Evolutionary conservation across 768 basidiomycete species (phyloP), one percentile per base, ranked within the genome.

Genomic region (Russula griseocarnosa): DNA sequence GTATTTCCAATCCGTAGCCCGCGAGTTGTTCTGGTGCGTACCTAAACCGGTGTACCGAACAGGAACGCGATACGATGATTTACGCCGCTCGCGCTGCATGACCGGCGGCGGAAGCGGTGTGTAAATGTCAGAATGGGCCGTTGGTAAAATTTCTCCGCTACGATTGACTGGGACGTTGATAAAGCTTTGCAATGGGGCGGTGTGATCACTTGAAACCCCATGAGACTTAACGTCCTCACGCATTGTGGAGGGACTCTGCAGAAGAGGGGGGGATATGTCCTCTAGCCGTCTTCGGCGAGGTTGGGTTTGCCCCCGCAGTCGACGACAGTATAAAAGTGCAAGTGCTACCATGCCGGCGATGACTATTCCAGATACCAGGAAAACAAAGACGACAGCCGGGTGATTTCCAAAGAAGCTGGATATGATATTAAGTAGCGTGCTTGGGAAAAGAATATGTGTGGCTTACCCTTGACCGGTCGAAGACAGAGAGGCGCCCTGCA

Each of bases 341-440:
- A 79, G 80, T 10, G 80, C 72, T 9, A 79, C 67, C 26, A 86
- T 66, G 0, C 77, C 78, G 1, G 82, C 79, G 6, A 79, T 76
- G 42, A 81, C 74, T 24, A 92, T 70, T 8, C 86, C 90, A 49
- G 87, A 80, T 13, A 79, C 84, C 8, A 87, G 78, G 72, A 92
- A 92, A n/a, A 86, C 83, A 8, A 87, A 90, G 2, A 85, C 84
- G 4, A 90, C 85, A 11, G 85, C 86, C 2, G 85, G 84, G 32
- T 78, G 83, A 70, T 92, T 86, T 52, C 77, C 74, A 68, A 90
- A 82, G 74, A 91, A 86, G 13, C 84, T 86, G 60, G 16, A 8
- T n/a, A 50, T 32, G 47, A 62, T 30, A 18, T 4, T 26, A 7
- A 56, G 30, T 6, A 42, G 42, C 50, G 46, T 32, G n/a, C 20